phyloP scores from a whole-genome alignment of 805 yeast species.

The Sugiyamaella mastotermitis region DNA sequence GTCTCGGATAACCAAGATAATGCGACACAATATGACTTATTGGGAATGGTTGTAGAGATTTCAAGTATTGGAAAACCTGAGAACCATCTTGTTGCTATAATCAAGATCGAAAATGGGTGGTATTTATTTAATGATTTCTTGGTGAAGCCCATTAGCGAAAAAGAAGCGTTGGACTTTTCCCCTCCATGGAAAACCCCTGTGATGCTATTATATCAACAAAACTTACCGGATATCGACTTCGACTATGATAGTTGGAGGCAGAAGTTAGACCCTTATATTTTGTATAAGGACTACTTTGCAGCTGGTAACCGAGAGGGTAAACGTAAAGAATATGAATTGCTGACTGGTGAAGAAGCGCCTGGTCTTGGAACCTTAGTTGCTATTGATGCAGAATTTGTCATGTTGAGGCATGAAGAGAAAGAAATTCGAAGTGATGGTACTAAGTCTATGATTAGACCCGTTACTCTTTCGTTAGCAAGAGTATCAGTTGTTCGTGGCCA shows the following conservation, averaged over 20 bases:
- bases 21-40: slow-evolving; percentile 23
- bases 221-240: slow-evolving; percentile 25
- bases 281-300: slow-evolving; percentile 72
- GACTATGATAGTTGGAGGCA: slow-evolving; percentile 44
- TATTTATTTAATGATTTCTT: slow-evolving; percentile 85
- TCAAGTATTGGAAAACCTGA: slow-evolving; percentile 21
- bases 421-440: slow-evolving; percentile 73
- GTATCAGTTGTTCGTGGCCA: slow-evolving; percentile 71
- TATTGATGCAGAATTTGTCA: slow-evolving; percentile 95
- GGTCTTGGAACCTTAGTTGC: slow-evolving; percentile 73
- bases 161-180: slow-evolving; percentile 69
- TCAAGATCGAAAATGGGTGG: slow-evolving; percentile 46
- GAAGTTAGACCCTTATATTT: slow-evolving; percentile 52
- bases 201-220: slow-evolving; percentile 54
- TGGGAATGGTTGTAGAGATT: slow-evolving; percentile 33
- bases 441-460: slow-evolving; percentile 66
- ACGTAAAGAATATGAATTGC: slow-evolving; percentile 58
- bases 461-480: slow-evolving; percentile 73
- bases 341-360: slow-evolving; percentile 68
- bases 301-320: slow-evolving; percentile 55
- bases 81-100: slow-evolving; percentile 32
- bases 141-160: slow-evolving; percentile 66
- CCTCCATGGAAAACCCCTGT: slow-evolving; percentile 83
- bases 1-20: not conserved
- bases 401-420: slow-evolving; percentile 66